Evolutionary conservation across 2,329 filamentous ascomycete species (phyloP), one percentile per base, ranked within the genome.

Genomic region (Chaetomiaceae sp.): DNA sequence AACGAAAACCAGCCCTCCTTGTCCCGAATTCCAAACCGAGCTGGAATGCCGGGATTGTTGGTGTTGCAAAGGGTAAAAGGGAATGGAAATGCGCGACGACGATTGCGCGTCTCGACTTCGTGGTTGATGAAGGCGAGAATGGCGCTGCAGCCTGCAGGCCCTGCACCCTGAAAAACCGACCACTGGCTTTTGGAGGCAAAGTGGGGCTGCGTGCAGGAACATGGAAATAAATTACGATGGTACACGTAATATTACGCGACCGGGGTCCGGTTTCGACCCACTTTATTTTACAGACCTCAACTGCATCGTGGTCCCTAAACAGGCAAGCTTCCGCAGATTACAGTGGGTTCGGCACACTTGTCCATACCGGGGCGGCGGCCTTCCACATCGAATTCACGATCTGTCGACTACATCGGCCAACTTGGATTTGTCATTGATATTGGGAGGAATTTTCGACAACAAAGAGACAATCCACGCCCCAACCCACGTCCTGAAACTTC

Each of bases 241-340:
- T n/a, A n/a, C n/a, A n/a, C n/a, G 38, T 34, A 34, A 33, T 20
- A 23, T 7, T 22, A 25, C 22, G 22, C 4, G 19, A n/a, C 22
- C 9, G 39, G 23, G 22, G n/a, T n/a, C n/a, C n/a, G n/a, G n/a
- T n/a, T n/a, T 47, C 12, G 46, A 6, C 22, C 47, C 47, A 51
- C 47, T 44, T 38, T 51, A 51, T 33, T 51, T 51, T 45, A 17
- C 33, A 25, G 33, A 45, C 19, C 33, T 45, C 34, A 22, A 33
- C 15, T 23, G 47, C 38, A 50, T 42, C 47, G 47, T 42, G 38
- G 29, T 39, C 46, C 23, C n/a, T n/a, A n/a, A n/a, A n/a, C n/a
- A n/a, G n/a, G n/a, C n/a, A n/a, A n/a, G n/a, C n/a, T n/a, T n/a
- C n/a, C n/a, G n/a, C n/a, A n/a, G n/a, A n/a, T n/a, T n/a, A n/a